These are phyloP conservation scores for Beauveria sp. DNA, from an alignment of 2,329 filamentous ascomycete species.

Conservation along the genomic window DNA sequence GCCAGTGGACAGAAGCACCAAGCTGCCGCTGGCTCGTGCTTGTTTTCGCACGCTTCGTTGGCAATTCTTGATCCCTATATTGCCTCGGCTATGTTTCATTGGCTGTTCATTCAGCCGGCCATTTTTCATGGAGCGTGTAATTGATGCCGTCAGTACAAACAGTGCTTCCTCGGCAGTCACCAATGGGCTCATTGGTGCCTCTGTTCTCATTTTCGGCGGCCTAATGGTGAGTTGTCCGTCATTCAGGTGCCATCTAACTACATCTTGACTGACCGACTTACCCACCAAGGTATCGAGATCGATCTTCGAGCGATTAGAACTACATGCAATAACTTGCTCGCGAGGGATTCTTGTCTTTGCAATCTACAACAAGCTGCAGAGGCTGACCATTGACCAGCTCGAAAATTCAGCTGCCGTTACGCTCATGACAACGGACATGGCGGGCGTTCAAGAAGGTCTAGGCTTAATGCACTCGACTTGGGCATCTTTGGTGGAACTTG, in stretches of 20 bases:
- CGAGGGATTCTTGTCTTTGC: not conserved
- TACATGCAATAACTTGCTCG: not conserved
- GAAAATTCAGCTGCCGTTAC: not conserved
- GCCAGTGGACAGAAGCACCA: not conserved
- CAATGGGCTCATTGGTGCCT: not conserved
- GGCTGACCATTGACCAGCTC: not conserved
- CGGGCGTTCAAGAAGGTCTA: not conserved
- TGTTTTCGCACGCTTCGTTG: not conserved
- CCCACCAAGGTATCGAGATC: not conserved
- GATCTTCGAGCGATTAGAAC: not conserved
- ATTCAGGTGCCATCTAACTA: not conserved
- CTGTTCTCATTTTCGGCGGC: not conserved
- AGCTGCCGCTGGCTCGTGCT: not conserved
- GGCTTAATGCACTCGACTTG: not conserved
- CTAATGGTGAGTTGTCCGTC: not conserved
- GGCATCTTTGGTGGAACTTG: not conserved
- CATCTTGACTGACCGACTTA: not conserved
- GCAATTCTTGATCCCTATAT: not conserved
- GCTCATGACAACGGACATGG: not conserved
- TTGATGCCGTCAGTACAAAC: not conserved
- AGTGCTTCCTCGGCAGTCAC: not conserved
- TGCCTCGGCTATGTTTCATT: not conserved
- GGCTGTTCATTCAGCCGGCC: not conserved
- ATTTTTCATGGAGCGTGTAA: not conserved
- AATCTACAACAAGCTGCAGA: not conserved